Conservation (phyloP, 495 filamentous ascomycete species). For the Penicillium diatomitis region DNA sequence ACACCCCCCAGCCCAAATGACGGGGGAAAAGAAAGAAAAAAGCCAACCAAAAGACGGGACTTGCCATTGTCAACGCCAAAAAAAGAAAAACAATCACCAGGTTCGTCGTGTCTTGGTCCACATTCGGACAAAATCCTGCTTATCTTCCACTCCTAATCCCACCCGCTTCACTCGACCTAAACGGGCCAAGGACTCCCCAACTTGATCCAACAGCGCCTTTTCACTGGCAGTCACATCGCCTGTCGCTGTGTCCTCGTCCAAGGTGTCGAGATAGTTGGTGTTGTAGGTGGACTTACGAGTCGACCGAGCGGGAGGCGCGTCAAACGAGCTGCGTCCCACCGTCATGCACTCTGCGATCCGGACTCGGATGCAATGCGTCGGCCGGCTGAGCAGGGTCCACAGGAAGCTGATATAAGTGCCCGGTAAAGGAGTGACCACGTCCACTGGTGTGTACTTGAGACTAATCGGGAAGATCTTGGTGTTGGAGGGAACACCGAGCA, state of each 20-base stretch:
- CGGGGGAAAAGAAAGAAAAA: no score
- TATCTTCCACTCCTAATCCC: slow-evolving; percentile 71
- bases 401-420: slow-evolving; percentile 57
- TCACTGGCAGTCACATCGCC: slow-evolving; percentile 46
- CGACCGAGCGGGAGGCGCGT: slow-evolving; percentile 3
- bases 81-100: slow-evolving; percentile 17
- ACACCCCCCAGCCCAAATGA: no score
- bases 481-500: slow-evolving; percentile 53
- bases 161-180: slow-evolving; percentile 88
- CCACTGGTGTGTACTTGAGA: slow-evolving; percentile 75
- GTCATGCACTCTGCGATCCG: slow-evolving; percentile 68
- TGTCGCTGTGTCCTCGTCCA: slow-evolving; percentile 26
- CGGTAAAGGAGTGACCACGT: slow-evolving; percentile 86
- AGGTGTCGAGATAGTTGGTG: slow-evolving; percentile 42
- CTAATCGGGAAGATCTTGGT: slow-evolving; percentile 81
- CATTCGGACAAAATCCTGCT: slow-evolving; percentile 61
- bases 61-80: background rate
- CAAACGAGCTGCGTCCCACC: slow-evolving; percentile 29
- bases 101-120: slow-evolving; percentile 43
- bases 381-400: slow-evolving; percentile 76
- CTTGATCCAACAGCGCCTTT: slow-evolving; percentile 54
- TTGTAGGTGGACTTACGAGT: slow-evolving; percentile 29
- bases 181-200: slow-evolving; percentile 80
- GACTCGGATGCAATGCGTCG: slow-evolving; percentile 83
- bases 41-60: background rate